These are phyloP conservation scores for Zygosaccharomyces bisporus DNA, from an alignment of 805 yeast species.

Conservation along the genomic window DNA sequence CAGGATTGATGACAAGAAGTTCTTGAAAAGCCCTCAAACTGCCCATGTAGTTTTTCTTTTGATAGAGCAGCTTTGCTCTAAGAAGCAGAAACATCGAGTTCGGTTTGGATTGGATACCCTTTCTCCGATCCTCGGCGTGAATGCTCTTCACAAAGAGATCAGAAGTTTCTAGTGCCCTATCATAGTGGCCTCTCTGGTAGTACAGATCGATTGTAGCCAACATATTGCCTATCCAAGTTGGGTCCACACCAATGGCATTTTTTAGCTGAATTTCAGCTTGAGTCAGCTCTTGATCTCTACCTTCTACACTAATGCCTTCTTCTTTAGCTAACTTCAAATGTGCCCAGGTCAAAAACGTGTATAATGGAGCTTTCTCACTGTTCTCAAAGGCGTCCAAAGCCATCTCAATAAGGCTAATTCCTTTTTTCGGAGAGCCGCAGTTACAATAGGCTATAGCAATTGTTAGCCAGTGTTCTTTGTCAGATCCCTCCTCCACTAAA, in stretches of 20 bases:
- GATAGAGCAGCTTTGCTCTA: constrained; percentile 75
- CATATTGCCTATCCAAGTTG: constrained; percentile 46
- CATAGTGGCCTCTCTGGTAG: constrained; percentile 57
- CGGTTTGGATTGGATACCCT: constrained; percentile 45
- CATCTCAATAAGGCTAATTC: constrained; percentile 56
- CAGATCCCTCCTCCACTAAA: constrained; percentile 75
- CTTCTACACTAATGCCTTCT: constrained; percentile 21
- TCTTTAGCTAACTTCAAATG: constrained; percentile 45
- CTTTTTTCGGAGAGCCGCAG: constrained; percentile 54
- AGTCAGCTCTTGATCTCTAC: constrained; percentile 34
- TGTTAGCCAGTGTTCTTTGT: constrained; percentile 74
- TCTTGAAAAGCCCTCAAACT: constrained; percentile 84
- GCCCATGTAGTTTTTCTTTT: constrained; percentile 63
- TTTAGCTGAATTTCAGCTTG: constrained; percentile 46
- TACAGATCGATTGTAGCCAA: constrained; percentile 67
- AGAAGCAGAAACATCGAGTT: constrained; percentile 77
- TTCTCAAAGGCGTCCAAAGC: constrained; percentile 47
- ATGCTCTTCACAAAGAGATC: constrained; percentile 52
- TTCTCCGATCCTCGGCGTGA: constrained; percentile 33
- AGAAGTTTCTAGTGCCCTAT: constrained; percentile 65
- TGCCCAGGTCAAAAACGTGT: constrained; percentile 71
- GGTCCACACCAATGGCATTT: constrained; percentile 46
- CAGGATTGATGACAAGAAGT: constrained; percentile 69
- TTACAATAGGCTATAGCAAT: constrained; percentile 78
- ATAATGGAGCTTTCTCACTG: constrained; percentile 47